These are phyloP conservation scores for Cylindrotheca closterium DNA, from an alignment of 108 stramenopile species.

Conservation along the genomic window DNA sequence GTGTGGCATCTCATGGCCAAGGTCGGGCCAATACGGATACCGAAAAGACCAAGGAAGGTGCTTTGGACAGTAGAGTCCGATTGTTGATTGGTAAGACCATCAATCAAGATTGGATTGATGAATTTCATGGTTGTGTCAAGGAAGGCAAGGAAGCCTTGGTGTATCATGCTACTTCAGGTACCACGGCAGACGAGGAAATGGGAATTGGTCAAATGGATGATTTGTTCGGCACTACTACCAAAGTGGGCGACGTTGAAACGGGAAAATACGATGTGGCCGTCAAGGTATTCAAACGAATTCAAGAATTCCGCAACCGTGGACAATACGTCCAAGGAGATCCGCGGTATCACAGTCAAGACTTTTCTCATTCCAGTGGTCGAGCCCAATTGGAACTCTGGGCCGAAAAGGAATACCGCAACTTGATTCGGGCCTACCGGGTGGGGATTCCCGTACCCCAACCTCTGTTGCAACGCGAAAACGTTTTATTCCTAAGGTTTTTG, in stretches of 20 bases:
- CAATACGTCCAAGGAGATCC: constrained; percentile 78
- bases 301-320: constrained; percentile 62
- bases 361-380: constrained; percentile 35
- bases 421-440: constrained; percentile 61
- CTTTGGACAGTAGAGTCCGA: constrained; percentile 67
- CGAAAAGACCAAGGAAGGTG: constrained; percentile 59
- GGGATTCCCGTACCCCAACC: constrained; percentile 73
- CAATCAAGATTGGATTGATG: constrained; percentile 62
- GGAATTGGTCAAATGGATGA: background rate
- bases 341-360: constrained; percentile 47
- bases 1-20: constrained; percentile 67
- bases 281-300: constrained; percentile 83
- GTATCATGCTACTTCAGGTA: constrained; percentile 67
- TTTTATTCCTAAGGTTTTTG: constrained; percentile 80
- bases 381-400: constrained; percentile 75
- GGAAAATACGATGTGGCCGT: constrained; percentile 75
- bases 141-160: constrained; percentile 85
- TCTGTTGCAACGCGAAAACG: constrained; percentile 63
- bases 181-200: no score
- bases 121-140: constrained; percentile 73
- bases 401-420: constrained; percentile 85
- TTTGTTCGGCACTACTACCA: background rate
- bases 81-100: constrained; percentile 66
- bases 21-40: constrained; percentile 71
- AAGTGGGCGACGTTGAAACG: constrained; percentile 19